Evolutionary conservation across 208 protist genomes (phyloP).

Genomic region (Wallacemonas sp.): DNA sequence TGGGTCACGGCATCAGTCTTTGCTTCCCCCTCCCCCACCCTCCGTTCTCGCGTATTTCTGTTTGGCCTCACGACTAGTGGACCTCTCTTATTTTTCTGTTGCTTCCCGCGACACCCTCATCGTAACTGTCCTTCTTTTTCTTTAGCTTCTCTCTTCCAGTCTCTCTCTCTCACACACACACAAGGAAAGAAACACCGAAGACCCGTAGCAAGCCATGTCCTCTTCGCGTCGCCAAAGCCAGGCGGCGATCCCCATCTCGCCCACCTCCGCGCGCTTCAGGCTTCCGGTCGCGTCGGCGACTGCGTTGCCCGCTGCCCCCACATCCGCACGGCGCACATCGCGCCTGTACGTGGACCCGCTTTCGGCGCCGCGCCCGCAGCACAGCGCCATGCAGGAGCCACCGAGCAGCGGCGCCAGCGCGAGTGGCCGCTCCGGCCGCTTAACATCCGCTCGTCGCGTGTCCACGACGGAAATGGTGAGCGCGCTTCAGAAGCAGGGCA

Average conservation of each 20-base stretch:
- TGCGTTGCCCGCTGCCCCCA: not conserved
- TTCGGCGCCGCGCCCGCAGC: constrained; percentile 14
- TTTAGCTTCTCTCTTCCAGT: not conserved
- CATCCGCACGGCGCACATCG: constrained; percentile 23
- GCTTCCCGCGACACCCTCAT: not conserved
- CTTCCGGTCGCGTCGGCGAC: no score
- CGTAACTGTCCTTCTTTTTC: not conserved
- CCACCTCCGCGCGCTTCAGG: constrained; percentile 1
- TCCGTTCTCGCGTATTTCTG: no score
- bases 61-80: not conserved
- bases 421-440: constrained; percentile 4
- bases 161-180: not conserved
- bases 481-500: constrained; percentile 23
- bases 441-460: not conserved
- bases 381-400: not conserved
- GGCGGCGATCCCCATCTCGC: not conserved
- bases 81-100: constrained; percentile 1
- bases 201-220: not conserved
- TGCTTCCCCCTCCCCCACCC: no score
- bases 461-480: constrained; percentile 7
- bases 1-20: no score
- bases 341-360: constrained; percentile 9
- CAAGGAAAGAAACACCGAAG: no score
- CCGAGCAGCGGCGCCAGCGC: not conserved
- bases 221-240: not conserved